A percentile compares a stretch with the other conserved stretches of the same genome.
Evolutionary conservation across 768 basidiomycete genomes (phyloP).

Genomic region (Cystobasidium tubakii): DNA sequence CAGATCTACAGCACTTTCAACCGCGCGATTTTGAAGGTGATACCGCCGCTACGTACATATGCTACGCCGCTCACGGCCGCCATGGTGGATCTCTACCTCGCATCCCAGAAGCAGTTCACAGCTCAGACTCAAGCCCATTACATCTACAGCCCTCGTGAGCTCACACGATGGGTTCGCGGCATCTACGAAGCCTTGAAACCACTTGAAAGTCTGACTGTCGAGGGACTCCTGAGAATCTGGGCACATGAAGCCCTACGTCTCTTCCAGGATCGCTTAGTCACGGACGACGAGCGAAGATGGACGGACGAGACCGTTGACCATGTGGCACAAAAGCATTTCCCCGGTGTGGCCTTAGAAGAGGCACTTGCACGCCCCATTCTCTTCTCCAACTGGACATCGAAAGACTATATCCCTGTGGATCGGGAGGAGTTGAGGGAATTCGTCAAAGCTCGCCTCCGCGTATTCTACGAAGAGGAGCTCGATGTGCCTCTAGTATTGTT

Average conservation of each 20-base stretch:
- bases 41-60: constrained; percentile 86
- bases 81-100: constrained; percentile 92
- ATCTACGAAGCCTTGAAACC: constrained; percentile 95
- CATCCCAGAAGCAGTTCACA: constrained; percentile 89
- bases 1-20: constrained; percentile 99
- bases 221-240: constrained; percentile 94
- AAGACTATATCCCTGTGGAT: constrained; percentile 90
- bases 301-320: constrained; percentile 86
- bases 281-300: constrained; percentile 87
- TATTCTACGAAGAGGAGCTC: constrained; percentile 99
- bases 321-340: constrained; percentile 82
- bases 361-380: constrained; percentile 82
- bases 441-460: constrained; percentile 87
- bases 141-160: constrained; percentile 96
- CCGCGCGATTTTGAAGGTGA: constrained; percentile 87
- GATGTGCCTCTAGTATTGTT: constrained; percentile 96
- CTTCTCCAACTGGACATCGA: constrained; percentile 99
- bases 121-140: constrained; percentile 97
- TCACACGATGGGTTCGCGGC: constrained; percentile 94
- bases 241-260: constrained; percentile 94
- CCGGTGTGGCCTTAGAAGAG: constrained; percentile 78
- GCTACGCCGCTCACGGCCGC: constrained; percentile 91
- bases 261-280: constrained; percentile 93
- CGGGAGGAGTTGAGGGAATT: constrained; percentile 88
- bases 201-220: constrained; percentile 82